Evolutionary conservation across 2,329 filamentous ascomycete species (phyloP), one percentile per base, ranked within the genome.

Genomic region (Rosellinia necatrix): DNA sequence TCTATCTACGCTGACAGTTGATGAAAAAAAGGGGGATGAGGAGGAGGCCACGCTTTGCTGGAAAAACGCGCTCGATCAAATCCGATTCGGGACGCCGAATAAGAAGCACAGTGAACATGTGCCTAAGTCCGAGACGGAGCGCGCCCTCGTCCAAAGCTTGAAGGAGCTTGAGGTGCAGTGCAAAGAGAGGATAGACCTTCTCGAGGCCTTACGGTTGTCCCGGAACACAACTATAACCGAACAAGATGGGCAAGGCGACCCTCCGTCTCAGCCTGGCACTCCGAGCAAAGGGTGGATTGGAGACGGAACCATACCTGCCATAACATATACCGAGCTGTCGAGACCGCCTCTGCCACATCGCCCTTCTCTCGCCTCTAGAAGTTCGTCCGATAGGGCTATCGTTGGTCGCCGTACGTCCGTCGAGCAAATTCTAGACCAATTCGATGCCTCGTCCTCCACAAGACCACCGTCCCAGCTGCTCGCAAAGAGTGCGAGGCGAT

Each of bases 11-110:
- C n/a, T n/a, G n/a, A n/a, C n/a, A n/a, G n/a, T n/a, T n/a, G n/a
- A n/a, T n/a, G n/a, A n/a, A n/a, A n/a, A n/a, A n/a, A 37, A 97
- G 91, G 91, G 91, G 64, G 93, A 97, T 71, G 92, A 97, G 76
- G 78, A 82, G 55, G 93, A 97, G 79, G 93, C 94, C 12, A 83
- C 96, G 72, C 84, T 91, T 68, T 92, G 91, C 69, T 99, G 94
- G 94, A 89, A 85, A 71, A 85, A 85, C 56, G 93, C 92, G 3
- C 87, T 97, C 52, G 89, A 93, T 63, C 88, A 92, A 61, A 96
- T 99, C 67, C 88, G 90, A 71, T 90, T 92, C 68, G 88, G 94
- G 74, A 89, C 92, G 72, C 86, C 90, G 56, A 90, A 88, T 71
- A 87, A 86, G 68, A 80, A 90, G 37, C 83, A 89, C 41, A 79